A percentile compares a stretch with the other conserved stretches of the same genome.
These are phyloP conservation scores for Gryganskiella cystojenkinii DNA, from an alignment of 192 early-diverging fungal genomes.

Conservation along the genomic window DNA sequence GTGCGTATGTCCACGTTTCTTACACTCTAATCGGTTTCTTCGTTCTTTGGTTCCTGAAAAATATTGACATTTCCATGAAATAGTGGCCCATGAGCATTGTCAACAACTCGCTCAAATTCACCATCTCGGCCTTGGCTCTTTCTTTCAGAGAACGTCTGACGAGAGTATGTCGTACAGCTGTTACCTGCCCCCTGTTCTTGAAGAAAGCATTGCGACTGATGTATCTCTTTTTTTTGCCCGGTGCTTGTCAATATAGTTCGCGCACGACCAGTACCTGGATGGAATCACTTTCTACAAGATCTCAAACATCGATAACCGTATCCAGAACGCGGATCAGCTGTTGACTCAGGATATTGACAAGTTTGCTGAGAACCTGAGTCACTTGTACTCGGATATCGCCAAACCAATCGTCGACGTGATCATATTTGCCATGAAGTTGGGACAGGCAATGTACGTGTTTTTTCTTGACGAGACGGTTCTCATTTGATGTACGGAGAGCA, in stretches of 20 bases:
- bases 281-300: conserved; percentile 88
- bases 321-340: conserved; percentile 79
- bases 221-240: conserved; percentile 6
- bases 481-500: too few relatives aligned
- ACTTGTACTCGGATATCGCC: conserved; percentile 80
- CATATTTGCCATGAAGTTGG: conserved; percentile 80
- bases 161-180: conserved; percentile 34
- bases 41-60: not conserved
- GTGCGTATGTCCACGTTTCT: not conserved
- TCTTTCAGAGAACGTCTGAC: conserved; percentile 69
- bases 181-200: not conserved
- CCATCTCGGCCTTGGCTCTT: conserved; percentile 65
- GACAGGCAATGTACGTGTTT: conserved; percentile 72
- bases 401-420: conserved; percentile 81
- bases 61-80: not conserved
- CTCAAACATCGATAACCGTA: conserved; percentile 81
- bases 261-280: conserved; percentile 75
- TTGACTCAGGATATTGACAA: conserved; percentile 79
- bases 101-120: conserved; percentile 70
- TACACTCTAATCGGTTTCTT: not conserved
- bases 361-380: conserved; percentile 74
- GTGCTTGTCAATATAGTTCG: conserved; percentile 50
- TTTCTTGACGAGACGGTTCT: too few relatives aligned
- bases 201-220: not conserved
- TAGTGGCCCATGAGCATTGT: conserved; percentile 75